Conservation (phyloP, 23 red algal species). For the Gracilaria caudata region DNA sequence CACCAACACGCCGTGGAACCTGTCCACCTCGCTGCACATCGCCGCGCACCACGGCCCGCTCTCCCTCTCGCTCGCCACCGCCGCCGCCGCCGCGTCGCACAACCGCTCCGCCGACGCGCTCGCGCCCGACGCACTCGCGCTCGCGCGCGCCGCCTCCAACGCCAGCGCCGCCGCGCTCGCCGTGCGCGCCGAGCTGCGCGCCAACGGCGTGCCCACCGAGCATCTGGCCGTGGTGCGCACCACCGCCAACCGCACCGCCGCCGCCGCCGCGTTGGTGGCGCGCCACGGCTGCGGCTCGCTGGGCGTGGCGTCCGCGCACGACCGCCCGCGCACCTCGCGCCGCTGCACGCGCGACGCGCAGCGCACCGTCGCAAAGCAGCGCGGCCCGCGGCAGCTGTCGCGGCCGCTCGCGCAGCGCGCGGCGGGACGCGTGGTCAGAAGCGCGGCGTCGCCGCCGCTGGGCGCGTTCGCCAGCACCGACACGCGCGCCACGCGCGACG, state of each 20-base stretch:
- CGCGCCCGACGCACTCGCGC: background rate
- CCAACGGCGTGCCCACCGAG: background rate
- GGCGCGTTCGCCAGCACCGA: no score
- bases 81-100: slow-evolving; percentile 9
- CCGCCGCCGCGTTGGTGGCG: slow-evolving; percentile 3
- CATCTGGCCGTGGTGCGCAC: background rate
- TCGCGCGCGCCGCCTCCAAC: background rate
- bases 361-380: no score
- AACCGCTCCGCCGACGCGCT: background rate
- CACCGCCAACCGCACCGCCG: background rate
- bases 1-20: background rate
- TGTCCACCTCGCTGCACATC: slow-evolving; percentile 10
- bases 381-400: no score
- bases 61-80: background rate
- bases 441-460: background rate
- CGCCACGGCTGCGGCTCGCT: background rate
- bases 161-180: slow-evolving; percentile 3
- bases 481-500: no score
- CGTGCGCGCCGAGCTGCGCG: background rate
- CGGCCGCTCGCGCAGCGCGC: background rate
- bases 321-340: background rate
- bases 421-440: background rate
- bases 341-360: background rate
- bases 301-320: no score
- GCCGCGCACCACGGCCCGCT: slow-evolving; percentile 12